phyloP scores from a whole-genome alignment of 345 rosid genomes.

The Syzygium oleosum region DNA sequence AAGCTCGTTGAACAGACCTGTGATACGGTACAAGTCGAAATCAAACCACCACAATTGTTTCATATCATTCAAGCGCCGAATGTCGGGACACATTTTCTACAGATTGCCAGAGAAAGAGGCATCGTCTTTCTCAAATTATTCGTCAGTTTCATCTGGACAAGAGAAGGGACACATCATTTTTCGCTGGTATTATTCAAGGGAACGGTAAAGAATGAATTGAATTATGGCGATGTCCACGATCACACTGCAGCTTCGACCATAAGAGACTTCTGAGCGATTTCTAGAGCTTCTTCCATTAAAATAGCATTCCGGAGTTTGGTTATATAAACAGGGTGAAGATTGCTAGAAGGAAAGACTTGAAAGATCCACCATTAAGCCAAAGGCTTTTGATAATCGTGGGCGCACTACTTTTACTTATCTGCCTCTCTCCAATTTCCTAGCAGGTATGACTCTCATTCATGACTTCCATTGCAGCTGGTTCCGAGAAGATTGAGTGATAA shows the following conservation, averaged over 20 bases:
- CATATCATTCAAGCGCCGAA: too few relatives aligned
- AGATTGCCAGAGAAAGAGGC: too few relatives aligned
- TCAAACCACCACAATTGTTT: too few relatives aligned
- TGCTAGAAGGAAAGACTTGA: background rate
- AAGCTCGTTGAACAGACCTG: too few relatives aligned
- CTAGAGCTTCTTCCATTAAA: constrained; percentile 79
- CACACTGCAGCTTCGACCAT: constrained; percentile 11
- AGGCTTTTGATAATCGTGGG: background rate
- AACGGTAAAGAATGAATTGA: background rate
- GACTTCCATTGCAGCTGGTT: background rate
- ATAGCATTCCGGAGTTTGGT: constrained; percentile 65
- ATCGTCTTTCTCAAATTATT: too few relatives aligned
- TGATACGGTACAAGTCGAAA: too few relatives aligned
- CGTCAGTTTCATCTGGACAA: too few relatives aligned
- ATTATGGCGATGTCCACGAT: background rate
- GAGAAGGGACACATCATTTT: background rate
- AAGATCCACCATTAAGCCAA: background rate
- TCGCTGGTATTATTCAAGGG: background rate
- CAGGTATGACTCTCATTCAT: background rate
- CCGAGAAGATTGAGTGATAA: background rate
- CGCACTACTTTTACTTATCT: background rate
- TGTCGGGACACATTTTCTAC: too few relatives aligned
- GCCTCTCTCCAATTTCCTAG: background rate
- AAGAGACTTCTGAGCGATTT: constrained; percentile 49
- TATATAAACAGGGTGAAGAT: constrained; percentile 31